Evolutionary conservation across 805 yeast genomes (phyloP), one percentile per base, ranked within the genome.

Genomic region (Cephaloascus albidus): DNA sequence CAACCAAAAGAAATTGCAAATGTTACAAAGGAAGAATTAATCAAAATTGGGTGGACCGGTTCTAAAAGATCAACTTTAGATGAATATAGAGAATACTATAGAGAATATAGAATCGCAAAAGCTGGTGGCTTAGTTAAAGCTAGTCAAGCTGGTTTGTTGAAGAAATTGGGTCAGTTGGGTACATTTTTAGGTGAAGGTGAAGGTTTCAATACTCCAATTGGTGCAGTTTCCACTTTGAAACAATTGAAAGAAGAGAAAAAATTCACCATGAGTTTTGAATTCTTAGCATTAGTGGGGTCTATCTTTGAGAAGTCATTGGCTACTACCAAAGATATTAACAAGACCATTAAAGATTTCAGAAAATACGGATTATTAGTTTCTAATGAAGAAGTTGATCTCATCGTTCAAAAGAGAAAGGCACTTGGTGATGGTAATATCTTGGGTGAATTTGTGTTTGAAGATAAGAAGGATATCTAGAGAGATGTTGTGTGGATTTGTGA

Each of bases 31-130:
- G 86, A 81, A 15, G 66, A 73, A 42, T 70, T 89, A 49, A 48
- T 78, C 27, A 59, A 61, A 3, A 63, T 89, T 48, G 97, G 97
- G 37, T 93, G 97, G 97, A 87, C 96, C n/a, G 95, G 96, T 39
- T 73, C 93, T 18, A 82, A 80, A 58, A 79, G 80, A 48, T 82
- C 82, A 12, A 71, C 81, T 17, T 63, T 76, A 20, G 82, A 76
- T 32, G 87, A 78, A 45, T 90, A 81, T 70, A 75, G 74, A 51
- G 82, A 78, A 44, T 69, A 63, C 51, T 82, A 77, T 68, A 77
- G 90, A 51, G 76, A 79, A 38, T 63, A 61, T 49, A 71, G 72
- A 51, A 75, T 84, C 54, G 72, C 78, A 47, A 68, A 74, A 50
- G 74, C 68, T 48, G 96, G 95, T 42, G 85, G 87, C 18, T 67